Evolutionary conservation across 352 stramenopile genomes (phyloP), one percentile per base, ranked within the genome.

Genomic region (Peronospora belbahrii): DNA sequence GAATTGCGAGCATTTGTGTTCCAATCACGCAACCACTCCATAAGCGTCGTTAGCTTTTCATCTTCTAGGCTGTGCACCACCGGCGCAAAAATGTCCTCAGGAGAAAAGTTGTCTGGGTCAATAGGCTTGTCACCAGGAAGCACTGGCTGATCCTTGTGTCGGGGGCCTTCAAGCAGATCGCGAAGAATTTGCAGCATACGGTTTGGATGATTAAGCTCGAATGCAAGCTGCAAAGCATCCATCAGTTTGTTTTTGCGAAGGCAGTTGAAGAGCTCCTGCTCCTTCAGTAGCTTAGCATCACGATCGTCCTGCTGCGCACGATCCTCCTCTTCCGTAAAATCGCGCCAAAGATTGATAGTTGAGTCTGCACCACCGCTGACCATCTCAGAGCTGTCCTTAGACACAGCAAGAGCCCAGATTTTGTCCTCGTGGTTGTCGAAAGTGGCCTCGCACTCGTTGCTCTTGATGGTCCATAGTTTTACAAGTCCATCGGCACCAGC

Each of bases 381-480:
- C 40, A 98, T 80, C 52, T 91, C 81, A 10, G 79, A 93, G 33
- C 78, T 85, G 73, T 89, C 78, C 63, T 88, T 78, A 19, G 85
- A 90, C 15, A 87, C 74, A 13, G 83, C 92, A 8, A 99, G 61
- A 2, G 95, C 91, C 97, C 97, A 99, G 48, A 98, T 87, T 65
- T 98, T 98, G 71, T 98, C 94, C 51, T 86, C 81, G 71, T 99
- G 95, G 5, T 92, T 86, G 67, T 99, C 95, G 37, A 99, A 66
- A 6, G 96, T 99, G 13, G 80, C 83, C 52, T 98, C 92, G 59
- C 95, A 99, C 66, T 99, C 95, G 66, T 97, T 97, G 40, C 83
- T 98, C 43, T 95, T 85, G 61, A 98, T 97, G 6, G 93, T 99
- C 95, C 96, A 99, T 15, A 99, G 67, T 69, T 98, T 98, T 2